Evolutionary conservation across 2,329 filamentous ascomycete species (phyloP), one percentile per base, ranked within the genome.

Genomic region (Xylariaceae sp.): DNA sequence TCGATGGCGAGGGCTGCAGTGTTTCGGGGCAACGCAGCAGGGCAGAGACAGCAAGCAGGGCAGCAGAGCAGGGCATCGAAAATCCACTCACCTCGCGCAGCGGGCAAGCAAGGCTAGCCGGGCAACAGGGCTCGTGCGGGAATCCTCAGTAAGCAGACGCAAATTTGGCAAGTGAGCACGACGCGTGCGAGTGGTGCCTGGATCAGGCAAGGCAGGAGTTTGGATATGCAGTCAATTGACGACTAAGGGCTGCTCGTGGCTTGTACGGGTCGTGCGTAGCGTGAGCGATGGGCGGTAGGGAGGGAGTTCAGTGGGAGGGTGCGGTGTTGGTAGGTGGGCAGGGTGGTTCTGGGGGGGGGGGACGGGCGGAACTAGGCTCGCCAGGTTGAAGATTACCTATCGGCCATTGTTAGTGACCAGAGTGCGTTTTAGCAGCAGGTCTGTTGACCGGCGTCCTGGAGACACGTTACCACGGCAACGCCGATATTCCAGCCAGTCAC

Each of bases 51-150:
- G 30, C 10, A n/a, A 7, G 4, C 48, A 41, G 48, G 17, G 23
- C 17, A 18, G 39, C 34, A 49, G 50, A 52, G 8, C 37, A 41
- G 51, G 39, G 50, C n/a, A 7, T 67, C 64, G 10, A 11, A 11
- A 9, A 9, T 65, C 53, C 48, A 60, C 65, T 68, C 52, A 72
- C 70, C 70, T 73, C 71, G 72, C 71, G 69, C 71, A 72, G 71
- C 70, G 62, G 61, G 69, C 71, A 73, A 72, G 71, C 71, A 70
- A 72, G 71, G 66, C 70, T 69, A 69, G 71, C 71, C 71, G 71
- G 71, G 71, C 70, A 69, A 64, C 64, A 63, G n/a, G 62, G 48
- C 41, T 66, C 59, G 67, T 70, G 63, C 39, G 59, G 64, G 60
- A 60, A 60, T 70, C 63, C 57, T 71, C 71, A 73, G 71, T 70